A percentile compares a stretch with the other conserved stretches of the same genome.
Evolutionary conservation across 2,329 filamentous ascomycete species (phyloP).

Genomic region (Reticulascus tulasneorum): DNA sequence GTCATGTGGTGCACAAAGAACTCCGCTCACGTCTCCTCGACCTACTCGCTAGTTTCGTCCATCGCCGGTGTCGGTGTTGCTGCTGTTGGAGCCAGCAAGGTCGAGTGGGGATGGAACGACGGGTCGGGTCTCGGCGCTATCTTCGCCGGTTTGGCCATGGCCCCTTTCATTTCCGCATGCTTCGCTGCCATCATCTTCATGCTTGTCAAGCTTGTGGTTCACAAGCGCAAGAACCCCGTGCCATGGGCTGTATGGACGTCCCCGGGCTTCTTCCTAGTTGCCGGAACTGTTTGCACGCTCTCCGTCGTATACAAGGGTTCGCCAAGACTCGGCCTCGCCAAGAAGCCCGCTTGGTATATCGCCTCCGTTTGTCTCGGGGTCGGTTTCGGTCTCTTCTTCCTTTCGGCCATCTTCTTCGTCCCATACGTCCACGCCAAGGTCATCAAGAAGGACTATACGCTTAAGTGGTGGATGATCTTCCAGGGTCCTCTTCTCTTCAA

Average conservation of each 20-base stretch:
- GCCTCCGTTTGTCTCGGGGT: constrained; percentile 61
- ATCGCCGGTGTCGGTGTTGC: constrained; percentile 67
- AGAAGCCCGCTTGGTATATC: constrained; percentile 65
- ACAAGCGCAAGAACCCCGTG: constrained; percentile 65
- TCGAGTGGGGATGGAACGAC: constrained; percentile 65
- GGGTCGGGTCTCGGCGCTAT: constrained; percentile 68
- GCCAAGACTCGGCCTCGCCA: constrained; percentile 58
- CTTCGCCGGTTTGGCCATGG: constrained; percentile 67
- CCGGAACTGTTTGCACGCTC: constrained; percentile 67
- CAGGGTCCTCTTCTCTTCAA: constrained; percentile 60
- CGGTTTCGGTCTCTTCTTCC: constrained; percentile 53
- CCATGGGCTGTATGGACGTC: constrained; percentile 69
- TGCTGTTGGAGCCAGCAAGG: constrained; percentile 54
- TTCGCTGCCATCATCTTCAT: constrained; percentile 66
- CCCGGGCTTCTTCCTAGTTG: constrained; percentile 73
- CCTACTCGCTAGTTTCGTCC: constrained; percentile 65
- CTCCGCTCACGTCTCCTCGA: constrained; percentile 69
- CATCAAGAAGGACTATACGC: constrained; percentile 61
- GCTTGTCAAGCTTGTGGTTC: constrained; percentile 68
- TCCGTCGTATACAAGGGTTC: constrained; percentile 80
- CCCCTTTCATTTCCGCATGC: constrained; percentile 59
- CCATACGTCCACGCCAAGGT: constrained; percentile 63
- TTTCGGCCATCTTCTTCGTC: constrained; percentile 67
- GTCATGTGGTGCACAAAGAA: constrained; percentile 75
- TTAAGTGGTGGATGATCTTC: constrained; percentile 61